phyloP scores from a whole-genome alignment of 108 stramenopile genomes.

The Nitzschia putrida region DNA sequence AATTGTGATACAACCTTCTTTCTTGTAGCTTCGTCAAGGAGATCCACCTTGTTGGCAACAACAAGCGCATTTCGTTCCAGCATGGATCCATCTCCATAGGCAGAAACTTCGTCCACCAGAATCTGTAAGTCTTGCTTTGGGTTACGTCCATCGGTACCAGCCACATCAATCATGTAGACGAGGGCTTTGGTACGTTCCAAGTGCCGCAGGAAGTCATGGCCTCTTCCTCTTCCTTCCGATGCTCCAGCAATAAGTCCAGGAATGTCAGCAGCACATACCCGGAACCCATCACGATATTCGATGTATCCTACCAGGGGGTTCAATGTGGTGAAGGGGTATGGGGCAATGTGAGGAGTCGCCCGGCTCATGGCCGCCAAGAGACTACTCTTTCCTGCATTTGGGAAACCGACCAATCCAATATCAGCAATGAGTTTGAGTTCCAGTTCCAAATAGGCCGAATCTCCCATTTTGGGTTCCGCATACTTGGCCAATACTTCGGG shows the following conservation, averaged over 20 bases:
- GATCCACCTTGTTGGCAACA: constrained; percentile 87
- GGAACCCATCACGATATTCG: constrained; percentile 80
- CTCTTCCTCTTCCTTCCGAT: constrained; percentile 89
- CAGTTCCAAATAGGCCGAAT: constrained; percentile 70
- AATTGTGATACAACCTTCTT: constrained; percentile 59
- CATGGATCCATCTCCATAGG: constrained; percentile 70
- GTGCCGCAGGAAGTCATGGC: constrained; percentile 94
- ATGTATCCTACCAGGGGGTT: constrained; percentile 92
- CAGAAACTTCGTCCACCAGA: constrained; percentile 65
- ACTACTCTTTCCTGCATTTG: constrained; percentile 96
- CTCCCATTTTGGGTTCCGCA: constrained; percentile 51
- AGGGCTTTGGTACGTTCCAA: constrained; percentile 88
- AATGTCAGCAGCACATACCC: constrained; percentile 90
- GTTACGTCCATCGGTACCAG: constrained; percentile 75
- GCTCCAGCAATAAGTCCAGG: constrained; percentile 97
- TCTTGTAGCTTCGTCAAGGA: constrained; percentile 48
- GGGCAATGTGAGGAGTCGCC: constrained; percentile 92
- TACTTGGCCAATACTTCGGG: constrained; percentile 34
- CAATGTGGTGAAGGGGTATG: constrained; percentile 98
- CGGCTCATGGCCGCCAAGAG: constrained; percentile 86
- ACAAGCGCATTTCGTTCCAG: constrained; percentile 72
- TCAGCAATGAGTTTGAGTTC: constrained; percentile 97
- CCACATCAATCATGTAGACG: constrained; percentile 82
- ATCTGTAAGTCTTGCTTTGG: constrained; percentile 65
- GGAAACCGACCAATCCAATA: constrained; percentile 98